These are phyloP conservation scores for Tricholoma saponaceum DNA, from an alignment of 768 basidiomycete species.

Conservation along the genomic window DNA sequence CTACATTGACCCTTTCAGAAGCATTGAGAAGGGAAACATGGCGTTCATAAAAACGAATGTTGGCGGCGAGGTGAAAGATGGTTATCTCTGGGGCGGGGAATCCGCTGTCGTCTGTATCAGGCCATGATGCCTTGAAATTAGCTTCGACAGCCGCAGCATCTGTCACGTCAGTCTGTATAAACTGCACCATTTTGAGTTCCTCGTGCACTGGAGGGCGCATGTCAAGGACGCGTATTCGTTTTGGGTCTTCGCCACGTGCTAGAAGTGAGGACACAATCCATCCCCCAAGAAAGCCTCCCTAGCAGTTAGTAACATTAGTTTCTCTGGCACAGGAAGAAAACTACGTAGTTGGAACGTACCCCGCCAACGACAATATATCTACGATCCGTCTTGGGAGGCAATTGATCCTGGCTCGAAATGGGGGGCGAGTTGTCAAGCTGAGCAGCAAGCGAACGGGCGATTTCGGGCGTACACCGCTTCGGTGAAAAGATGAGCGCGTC, in stretches of 20 bases:
- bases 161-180: constrained; percentile 56
- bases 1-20: constrained; percentile 61
- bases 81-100: constrained; percentile 41
- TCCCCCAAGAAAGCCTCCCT: constrained; percentile 76
- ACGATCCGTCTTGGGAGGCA: constrained; percentile 68
- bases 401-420: constrained; percentile 35
- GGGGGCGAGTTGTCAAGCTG: constrained; percentile 29
- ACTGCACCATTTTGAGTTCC: constrained; percentile 55
- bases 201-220: constrained; percentile 55
- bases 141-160: constrained; percentile 47
- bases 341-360: constrained; percentile 23
- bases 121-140: constrained; percentile 68
- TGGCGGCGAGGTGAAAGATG: constrained; percentile 75
- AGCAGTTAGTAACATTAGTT: constrained; percentile 18
- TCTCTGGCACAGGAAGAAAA: background rate
- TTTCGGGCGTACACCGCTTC: constrained; percentile 40
- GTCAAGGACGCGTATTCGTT: constrained; percentile 62
- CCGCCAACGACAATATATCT: constrained; percentile 77
- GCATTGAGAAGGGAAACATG: constrained; percentile 42
- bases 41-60: constrained; percentile 76
- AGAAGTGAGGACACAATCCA: constrained; percentile 73
- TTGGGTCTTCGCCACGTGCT: constrained; percentile 67
- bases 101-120: constrained; percentile 18
- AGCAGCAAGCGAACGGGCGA: constrained; percentile 34
- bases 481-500: constrained; percentile 49